Evolutionary conservation across 192 early-diverging fungal species (phyloP), one percentile per base, ranked within the genome.

Genomic region (Coemansia sp.): DNA sequence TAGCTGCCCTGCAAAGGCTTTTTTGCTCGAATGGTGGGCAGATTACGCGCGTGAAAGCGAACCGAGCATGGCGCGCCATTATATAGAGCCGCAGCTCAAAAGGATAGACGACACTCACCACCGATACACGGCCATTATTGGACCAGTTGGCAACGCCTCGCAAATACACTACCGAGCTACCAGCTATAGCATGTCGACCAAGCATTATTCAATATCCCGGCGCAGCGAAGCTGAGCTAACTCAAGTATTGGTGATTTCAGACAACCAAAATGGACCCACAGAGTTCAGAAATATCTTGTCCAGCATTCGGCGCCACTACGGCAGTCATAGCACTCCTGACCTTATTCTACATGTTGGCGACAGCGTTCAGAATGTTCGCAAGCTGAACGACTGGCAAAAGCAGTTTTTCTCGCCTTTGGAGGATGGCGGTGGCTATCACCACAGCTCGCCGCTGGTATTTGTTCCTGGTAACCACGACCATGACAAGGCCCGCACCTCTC

Each of bases 401-500:
- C 85, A 89, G 52, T 75, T 88, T 53, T 77, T 77, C 23, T 73
- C 81, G 45, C 88, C 88, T 7, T 34, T 89, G 23, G 82, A 82
- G 1, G 63, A 81, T 32, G 70, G 68, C n/a, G 63, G 59, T 53
- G 65, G 55, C 11, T 65, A 82, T n/a, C 76, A 68, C 0, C 86
- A 88, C 63, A 66, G 41, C 0, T 68, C 71, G 7, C 85, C 88
- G 3, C 33, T 85, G 26, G 84, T 87, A 38, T 88, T 86, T 70
- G 82, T 81, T 8, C 88, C 86, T 15, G 88, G 88, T 18, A 89
- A 89, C 62, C 88, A 89, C 49, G 88, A 89, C 43, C 80, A 80
- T 48, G 88, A 89, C 65, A 69, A 71, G 38, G 42, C 53, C 2
- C 60, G 76, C 1, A 49, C 58, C n/a, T 56, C 53, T 2, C 69